These are phyloP conservation scores for Alternaria ventricosa DNA, from an alignment of 2,329 filamentous ascomycete genomes.

Conservation along the genomic window DNA sequence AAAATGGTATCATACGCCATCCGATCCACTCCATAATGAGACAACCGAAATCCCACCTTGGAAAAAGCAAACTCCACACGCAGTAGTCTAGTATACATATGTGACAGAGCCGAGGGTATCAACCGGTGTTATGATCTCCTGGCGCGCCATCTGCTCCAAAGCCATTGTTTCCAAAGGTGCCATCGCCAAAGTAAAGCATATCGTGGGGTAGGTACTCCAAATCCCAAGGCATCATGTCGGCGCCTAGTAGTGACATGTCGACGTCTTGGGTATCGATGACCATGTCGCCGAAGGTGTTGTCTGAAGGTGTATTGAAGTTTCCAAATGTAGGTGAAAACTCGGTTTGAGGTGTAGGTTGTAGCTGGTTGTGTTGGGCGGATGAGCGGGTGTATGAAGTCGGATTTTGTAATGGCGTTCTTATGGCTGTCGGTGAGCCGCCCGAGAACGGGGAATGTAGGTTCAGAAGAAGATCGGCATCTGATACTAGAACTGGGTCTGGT, in stretches of 20 bases:
- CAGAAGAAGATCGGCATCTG: slow-evolving; percentile 57
- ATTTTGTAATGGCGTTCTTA: slow-evolving; percentile 20
- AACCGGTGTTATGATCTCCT: background rate
- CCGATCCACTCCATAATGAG: background rate
- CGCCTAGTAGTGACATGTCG: slow-evolving; percentile 72
- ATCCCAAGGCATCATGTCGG: slow-evolving; percentile 74
- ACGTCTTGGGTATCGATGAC: slow-evolving; percentile 80
- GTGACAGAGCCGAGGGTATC: background rate
- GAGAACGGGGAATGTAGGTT: slow-evolving; percentile 57
- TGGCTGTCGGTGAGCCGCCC: slow-evolving; percentile 27
- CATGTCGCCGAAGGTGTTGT: slow-evolving; percentile 58
- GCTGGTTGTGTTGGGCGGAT: slow-evolving; percentile 13
- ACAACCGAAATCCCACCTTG: background rate
- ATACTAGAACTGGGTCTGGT: slow-evolving; percentile 47
- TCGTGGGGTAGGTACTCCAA: slow-evolving; percentile 74
- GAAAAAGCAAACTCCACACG: background rate
- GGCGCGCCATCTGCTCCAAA: slow-evolving; percentile 7
- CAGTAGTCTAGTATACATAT: background rate
- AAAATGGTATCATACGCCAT: background rate
- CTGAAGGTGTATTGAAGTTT: slow-evolving; percentile 33
- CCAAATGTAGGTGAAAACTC: slow-evolving; percentile 36
- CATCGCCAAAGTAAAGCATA: slow-evolving; percentile 56
- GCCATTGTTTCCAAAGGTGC: slow-evolving; percentile 5
- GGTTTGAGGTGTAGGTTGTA: slow-evolving; percentile 11
- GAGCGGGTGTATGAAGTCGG: slow-evolving; percentile 27